Percentiles rank a stretch among this genome's conserved stretches.
These are phyloP conservation scores for Samsoniella hepiali DNA, from an alignment of 2,329 filamentous ascomycete species.

Conservation along the genomic window DNA sequence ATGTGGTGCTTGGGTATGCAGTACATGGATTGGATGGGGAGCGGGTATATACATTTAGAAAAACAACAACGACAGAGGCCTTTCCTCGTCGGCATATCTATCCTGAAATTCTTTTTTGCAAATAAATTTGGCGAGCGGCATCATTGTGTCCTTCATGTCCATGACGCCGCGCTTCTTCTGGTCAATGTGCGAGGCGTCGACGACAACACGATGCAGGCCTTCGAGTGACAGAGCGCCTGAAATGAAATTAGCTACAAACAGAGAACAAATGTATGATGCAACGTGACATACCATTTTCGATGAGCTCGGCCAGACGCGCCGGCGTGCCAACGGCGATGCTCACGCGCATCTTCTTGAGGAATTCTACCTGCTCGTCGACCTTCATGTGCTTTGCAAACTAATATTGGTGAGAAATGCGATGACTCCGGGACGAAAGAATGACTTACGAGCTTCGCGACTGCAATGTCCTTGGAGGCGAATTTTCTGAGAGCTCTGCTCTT, in stretches of 20 bases:
- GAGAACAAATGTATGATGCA: background rate
- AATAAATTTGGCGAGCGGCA: slow-evolving; percentile 74
- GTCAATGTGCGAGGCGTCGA: slow-evolving; percentile 92
- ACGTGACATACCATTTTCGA: slow-evolving; percentile 67
- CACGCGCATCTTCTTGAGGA: slow-evolving; percentile 66
- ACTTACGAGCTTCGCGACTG: slow-evolving; percentile 74
- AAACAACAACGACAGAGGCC: slow-evolving; percentile 61
- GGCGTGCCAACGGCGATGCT: slow-evolving; percentile 91
- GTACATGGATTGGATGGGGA: background rate
- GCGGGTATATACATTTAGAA: slow-evolving; percentile 44
- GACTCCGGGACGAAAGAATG: fast-evolving
- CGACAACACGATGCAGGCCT: slow-evolving; percentile 72
- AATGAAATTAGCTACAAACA: slow-evolving; percentile 2
- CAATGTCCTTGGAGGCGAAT: slow-evolving; percentile 74
- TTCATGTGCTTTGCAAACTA: slow-evolving; percentile 98
- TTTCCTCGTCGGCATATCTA: slow-evolving; percentile 60
- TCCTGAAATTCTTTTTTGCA: slow-evolving; percentile 67
- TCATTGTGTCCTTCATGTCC: slow-evolving; percentile 91
- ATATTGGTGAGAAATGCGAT: background rate
- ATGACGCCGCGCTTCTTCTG: slow-evolving; percentile 90
- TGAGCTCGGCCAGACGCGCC: slow-evolving; percentile 72
- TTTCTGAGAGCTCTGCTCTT: slow-evolving; percentile 62
- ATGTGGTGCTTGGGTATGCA: background rate
- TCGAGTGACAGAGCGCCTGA: slow-evolving; percentile 65
- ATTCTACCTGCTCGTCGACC: slow-evolving; percentile 76